These are phyloP conservation scores for Ruellia speciosa DNA, from an alignment of 305 asterid species.

Conservation along the genomic window DNA sequence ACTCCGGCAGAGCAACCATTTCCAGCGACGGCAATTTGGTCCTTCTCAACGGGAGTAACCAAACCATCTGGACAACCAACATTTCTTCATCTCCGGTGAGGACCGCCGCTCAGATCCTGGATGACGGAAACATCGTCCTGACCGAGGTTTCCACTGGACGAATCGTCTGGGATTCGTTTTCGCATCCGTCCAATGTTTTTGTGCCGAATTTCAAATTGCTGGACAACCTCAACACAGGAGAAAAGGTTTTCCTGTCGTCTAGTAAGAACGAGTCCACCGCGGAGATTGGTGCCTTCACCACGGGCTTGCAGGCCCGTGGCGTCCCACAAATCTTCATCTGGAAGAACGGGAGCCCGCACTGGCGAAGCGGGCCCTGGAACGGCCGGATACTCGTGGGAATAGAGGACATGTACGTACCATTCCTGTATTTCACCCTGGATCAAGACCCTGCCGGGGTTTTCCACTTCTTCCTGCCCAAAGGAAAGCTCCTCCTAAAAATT, in stretches of 20 bases:
- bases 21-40: slow-evolving; percentile 26
- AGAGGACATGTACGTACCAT: slow-evolving; percentile 20
- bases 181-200: slow-evolving; percentile 16
- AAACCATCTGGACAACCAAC: slow-evolving; percentile 30
- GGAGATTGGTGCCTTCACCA: slow-evolving; percentile 14
- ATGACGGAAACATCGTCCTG: slow-evolving; percentile 36
- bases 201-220: slow-evolving; percentile 18
- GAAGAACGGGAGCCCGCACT: slow-evolving; percentile 23
- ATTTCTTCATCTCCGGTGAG: neutral
- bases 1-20: slow-evolving; percentile 16
- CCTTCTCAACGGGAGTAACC: slow-evolving; percentile 13
- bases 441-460: slow-evolving; percentile 3
- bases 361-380: slow-evolving; percentile 32
- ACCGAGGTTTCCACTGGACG: slow-evolving; percentile 6
- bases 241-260: slow-evolving; percentile 16
- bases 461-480: slow-evolving; percentile 24
- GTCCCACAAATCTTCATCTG: slow-evolving; percentile 22
- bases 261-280: slow-evolving; percentile 20
- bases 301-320: slow-evolving; percentile 18
- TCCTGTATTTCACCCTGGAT: slow-evolving; percentile 6
- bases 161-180: slow-evolving; percentile 31
- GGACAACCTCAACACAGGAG: slow-evolving; percentile 16
- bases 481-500: slow-evolving; percentile 11
- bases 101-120: slow-evolving; percentile 19
- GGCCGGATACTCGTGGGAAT: slow-evolving; percentile 24